Conservation (phyloP, 768 basidiomycete genomes). For the Cantharellus cinnabarinus region DNA sequence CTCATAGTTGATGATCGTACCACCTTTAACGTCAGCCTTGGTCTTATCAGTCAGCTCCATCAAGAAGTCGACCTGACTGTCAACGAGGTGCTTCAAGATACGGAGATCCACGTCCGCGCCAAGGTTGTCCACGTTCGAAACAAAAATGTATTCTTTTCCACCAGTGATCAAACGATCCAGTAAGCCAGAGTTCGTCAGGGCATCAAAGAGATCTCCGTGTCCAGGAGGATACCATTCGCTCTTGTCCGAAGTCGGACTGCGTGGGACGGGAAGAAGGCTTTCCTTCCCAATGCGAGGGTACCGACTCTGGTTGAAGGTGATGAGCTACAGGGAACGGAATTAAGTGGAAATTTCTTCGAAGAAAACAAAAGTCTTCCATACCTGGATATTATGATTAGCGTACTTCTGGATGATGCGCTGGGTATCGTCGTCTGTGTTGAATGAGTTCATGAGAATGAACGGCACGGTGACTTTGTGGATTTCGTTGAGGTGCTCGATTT, state of each 20-base stretch:
- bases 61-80: conserved; percentile 62
- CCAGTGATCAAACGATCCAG: conserved; percentile 74
- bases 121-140: conserved; percentile 93
- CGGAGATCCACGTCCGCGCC: conserved; percentile 76
- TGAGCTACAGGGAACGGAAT: conserved; percentile 5
- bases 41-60: conserved; percentile 98
- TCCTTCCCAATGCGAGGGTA: conserved; percentile 89
- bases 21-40: conserved; percentile 79
- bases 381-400: conserved; percentile 69
- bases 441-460: conserved; percentile 97
- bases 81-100: conserved; percentile 74
- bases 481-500: conserved; percentile 90
- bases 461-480: conserved; percentile 71
- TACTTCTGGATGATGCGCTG: conserved; percentile 95
- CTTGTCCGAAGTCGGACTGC: conserved; percentile 64
- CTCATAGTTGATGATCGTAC: conserved; percentile 80
- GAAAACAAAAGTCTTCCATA: conserved; percentile 38
- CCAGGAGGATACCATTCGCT: conserved; percentile 92
- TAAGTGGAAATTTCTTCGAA: neutral
- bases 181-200: conserved; percentile 73
- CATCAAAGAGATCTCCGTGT: conserved; percentile 92
- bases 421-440: conserved; percentile 95
- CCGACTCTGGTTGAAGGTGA: conserved; percentile 71
- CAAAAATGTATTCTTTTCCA: conserved; percentile 94
- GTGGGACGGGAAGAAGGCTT: conserved; percentile 65